These are phyloP conservation scores for Abortiporus biennis DNA, from an alignment of 1,284 basidiomycete genomes.

Conservation along the genomic window DNA sequence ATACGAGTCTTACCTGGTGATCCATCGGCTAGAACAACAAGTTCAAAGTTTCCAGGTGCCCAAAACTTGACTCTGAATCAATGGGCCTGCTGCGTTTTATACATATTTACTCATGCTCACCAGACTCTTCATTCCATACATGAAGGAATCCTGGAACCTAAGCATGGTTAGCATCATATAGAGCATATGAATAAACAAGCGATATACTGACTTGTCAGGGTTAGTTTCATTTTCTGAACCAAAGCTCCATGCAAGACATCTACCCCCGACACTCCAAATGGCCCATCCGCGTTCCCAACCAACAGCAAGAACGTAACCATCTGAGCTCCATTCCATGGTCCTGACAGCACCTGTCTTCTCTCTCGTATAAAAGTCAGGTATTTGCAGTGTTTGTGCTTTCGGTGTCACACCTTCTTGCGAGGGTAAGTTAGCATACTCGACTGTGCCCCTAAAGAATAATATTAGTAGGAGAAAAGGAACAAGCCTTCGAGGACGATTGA, in stretches of 20 bases:
- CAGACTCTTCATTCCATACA: constrained; percentile 69
- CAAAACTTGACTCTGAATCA: constrained; percentile 74
- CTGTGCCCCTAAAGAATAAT: constrained; percentile 39
- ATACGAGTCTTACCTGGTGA: constrained; percentile 37
- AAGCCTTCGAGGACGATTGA: not conserved
- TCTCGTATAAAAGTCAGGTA: constrained; percentile 51
- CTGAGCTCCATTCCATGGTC: constrained; percentile 85
- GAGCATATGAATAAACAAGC: not conserved
- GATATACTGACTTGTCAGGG: constrained; percentile 36
- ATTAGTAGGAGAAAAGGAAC: no score
- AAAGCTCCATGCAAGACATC: constrained; percentile 74
- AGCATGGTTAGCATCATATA: constrained; percentile 10
- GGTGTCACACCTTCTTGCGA: constrained; percentile 47
- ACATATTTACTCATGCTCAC: constrained; percentile 32
- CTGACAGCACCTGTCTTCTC: constrained; percentile 66
- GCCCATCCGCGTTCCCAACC: constrained; percentile 91
- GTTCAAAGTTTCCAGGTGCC: constrained; percentile 85
- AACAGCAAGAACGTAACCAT: constrained; percentile 96
- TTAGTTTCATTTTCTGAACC: constrained; percentile 65
- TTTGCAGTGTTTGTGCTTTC: constrained; percentile 46
- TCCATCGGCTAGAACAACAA: constrained; percentile 62
- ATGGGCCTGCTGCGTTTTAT: constrained; percentile 1
- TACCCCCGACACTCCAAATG: constrained; percentile 87
- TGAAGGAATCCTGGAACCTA: constrained; percentile 80
- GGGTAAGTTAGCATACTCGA: constrained; percentile 63